Percentiles rank a stretch among this genome's conserved stretches.
These are phyloP conservation scores for Amanita rubescens DNA, from an alignment of 768 basidiomycete genomes.

Conservation along the genomic window DNA sequence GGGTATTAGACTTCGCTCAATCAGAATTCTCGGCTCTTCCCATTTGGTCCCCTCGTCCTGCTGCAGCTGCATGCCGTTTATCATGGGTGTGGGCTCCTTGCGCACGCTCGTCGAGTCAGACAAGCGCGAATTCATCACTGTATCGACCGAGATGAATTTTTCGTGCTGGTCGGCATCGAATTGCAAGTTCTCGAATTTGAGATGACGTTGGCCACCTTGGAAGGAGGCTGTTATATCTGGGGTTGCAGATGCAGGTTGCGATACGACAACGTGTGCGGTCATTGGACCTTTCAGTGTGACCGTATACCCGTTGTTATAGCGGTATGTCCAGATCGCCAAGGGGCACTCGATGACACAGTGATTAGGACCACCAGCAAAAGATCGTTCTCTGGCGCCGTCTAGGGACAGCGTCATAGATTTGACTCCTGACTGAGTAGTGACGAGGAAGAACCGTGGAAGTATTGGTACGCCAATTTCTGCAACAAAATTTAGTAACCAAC, in stretches of 20 bases:
- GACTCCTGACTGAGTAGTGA: slow-evolving; percentile 79
- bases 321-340: slow-evolving; percentile 74
- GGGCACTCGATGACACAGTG: slow-evolving; percentile 64
- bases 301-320: slow-evolving; percentile 71
- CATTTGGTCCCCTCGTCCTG: slow-evolving; percentile 51
- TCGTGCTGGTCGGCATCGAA: slow-evolving; percentile 72
- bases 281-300: slow-evolving; percentile 72
- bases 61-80: slow-evolving; percentile 22
- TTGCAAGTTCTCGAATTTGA: slow-evolving; percentile 67
- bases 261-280: slow-evolving; percentile 51
- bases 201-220: slow-evolving; percentile 19
- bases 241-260: slow-evolving; percentile 21
- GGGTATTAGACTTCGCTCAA: slow-evolving; percentile 61
- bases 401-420: slow-evolving; percentile 76
- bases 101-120: slow-evolving; percentile 31
- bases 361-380: slow-evolving; percentile 26
- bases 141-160: slow-evolving; percentile 64
- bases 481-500: neutral
- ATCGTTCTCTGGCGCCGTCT: slow-evolving; percentile 69
- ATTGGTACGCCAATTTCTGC: slow-evolving; percentile 76
- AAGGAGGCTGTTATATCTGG: slow-evolving; percentile 12
- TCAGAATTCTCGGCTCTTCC: slow-evolving; percentile 58
- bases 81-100: slow-evolving; percentile 17
- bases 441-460: slow-evolving; percentile 77
- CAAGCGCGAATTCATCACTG: slow-evolving; percentile 44